phyloP scores from a whole-genome alignment of 768 basidiomycete species.

The Melanogaster broomeanus region DNA sequence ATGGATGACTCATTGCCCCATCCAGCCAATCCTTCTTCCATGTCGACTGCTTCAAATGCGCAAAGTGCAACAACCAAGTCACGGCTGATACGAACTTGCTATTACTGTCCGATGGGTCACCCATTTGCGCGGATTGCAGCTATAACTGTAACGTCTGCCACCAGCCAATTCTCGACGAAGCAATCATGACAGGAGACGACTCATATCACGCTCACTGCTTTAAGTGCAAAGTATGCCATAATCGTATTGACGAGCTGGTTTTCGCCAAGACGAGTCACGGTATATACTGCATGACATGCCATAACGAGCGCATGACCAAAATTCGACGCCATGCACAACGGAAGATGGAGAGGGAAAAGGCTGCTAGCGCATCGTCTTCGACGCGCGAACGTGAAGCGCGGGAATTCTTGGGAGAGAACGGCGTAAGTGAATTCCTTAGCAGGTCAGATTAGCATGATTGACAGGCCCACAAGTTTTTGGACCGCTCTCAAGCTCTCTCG shows the following conservation, averaged over 20 bases:
- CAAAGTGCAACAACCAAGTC: constrained; percentile 90
- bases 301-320: constrained; percentile 95
- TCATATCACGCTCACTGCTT: constrained; percentile 99
- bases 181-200: constrained; percentile 99
- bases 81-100: constrained; percentile 98
- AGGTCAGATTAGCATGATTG: background rate
- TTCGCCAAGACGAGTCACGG: constrained; percentile 98
- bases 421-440: constrained; percentile 36
- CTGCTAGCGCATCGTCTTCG: constrained; percentile 29
- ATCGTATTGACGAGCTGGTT: constrained; percentile 95
- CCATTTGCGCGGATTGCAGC: constrained; percentile 91
- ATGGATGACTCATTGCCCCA: constrained; percentile 5
- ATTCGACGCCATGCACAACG: constrained; percentile 91
- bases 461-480: constrained; percentile 9
- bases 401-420: constrained; percentile 38
- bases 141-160: constrained; percentile 96
- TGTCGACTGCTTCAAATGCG: constrained; percentile 94
- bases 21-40: constrained; percentile 91
- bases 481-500: constrained; percentile 2
- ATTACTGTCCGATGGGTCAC: constrained; percentile 95
- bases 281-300: constrained; percentile 98
- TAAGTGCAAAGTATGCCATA: constrained; percentile 93
- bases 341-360: constrained; percentile 67
- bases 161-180: constrained; percentile 94
- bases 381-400: constrained; percentile 25